Base-by-base conservation (phyloP, 257 asterid genomes). In the Rauvolfia tetraphylla region DNA sequence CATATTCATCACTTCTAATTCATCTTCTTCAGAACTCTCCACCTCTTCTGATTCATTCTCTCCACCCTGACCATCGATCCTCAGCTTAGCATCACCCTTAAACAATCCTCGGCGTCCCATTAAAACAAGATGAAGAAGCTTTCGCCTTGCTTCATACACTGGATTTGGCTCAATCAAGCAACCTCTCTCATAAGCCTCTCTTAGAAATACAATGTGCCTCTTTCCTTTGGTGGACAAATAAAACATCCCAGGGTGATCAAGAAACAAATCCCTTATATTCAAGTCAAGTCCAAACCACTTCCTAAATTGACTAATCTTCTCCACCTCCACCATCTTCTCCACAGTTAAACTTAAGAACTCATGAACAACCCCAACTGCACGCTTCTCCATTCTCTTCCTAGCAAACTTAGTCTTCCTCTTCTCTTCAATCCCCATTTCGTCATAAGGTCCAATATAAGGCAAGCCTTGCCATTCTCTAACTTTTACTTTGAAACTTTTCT, bases 251-350 rank as follows among this genome's bases (percentile, higher is more conserved):
- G 97, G 97, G 81, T 92, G 98, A 77, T 94, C 96, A 77, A 94
- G 72, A 78, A 94, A 94, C 84, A 94, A 81, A 81, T 92, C 97
- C 87, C 98, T 80, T 68, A 89, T 82, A 75, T 92, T 94, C 83
- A 92, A 81, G 79, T 94, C 91, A 82, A 94, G 90, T 68, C 93
- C 97, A 79, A 92, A 89, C 91, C 93, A 92, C 81, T 87, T 86
- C 82, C 97, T 87, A 73, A 94, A 92, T 79, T 94, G 98, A 78
- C 98, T 94, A 67, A 94, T 86, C 93, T 90, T 92, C 88, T 94
- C 97, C 75, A 94, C 97, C 87, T 94, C 98, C 76, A 90, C 91
- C 97, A 89, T 92, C 82, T 92, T 90, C 88, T 94, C 98, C 84
- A 92, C 95, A 3, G 96, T 94, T 88, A 94, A 83, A 88, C 93